phyloP scores from a whole-genome alignment of 2,329 filamentous ascomycete species.

The Claviceps africana region DNA sequence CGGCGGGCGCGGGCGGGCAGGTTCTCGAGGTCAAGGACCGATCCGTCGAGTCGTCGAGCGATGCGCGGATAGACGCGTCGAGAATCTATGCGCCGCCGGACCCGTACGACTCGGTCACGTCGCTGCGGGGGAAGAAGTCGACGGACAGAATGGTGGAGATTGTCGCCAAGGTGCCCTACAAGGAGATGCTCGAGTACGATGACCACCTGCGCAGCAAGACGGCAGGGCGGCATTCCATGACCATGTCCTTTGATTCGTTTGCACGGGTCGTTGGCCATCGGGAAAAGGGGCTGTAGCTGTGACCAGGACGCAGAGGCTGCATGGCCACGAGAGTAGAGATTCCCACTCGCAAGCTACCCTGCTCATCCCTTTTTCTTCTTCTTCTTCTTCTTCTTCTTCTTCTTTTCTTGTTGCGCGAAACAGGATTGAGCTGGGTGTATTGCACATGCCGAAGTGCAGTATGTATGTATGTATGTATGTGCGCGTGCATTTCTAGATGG shows the following conservation, averaged over 20 bases:
- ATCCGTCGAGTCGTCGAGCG: slow-evolving; percentile 24
- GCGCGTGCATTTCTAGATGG: no score
- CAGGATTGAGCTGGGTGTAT: no score
- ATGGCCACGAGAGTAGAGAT: no score
- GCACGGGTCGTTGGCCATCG: slow-evolving; percentile 39
- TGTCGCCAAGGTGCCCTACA: slow-evolving; percentile 75
- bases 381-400: no score
- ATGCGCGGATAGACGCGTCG: slow-evolving; percentile 46
- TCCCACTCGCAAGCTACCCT: no score
- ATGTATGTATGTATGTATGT: no score
- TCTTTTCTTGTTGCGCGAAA: no score
- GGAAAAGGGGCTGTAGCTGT: slow-evolving; percentile 30
- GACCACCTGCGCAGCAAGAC: slow-evolving; percentile 81
- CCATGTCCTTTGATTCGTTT: slow-evolving; percentile 45
- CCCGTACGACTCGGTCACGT: slow-evolving; percentile 55
- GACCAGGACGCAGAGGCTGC: no score
- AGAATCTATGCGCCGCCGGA: slow-evolving; percentile 81
- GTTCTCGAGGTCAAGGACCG: slow-evolving; percentile 55
- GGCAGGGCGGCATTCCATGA: slow-evolving; percentile 55
- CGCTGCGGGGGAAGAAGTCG: slow-evolving; percentile 35
- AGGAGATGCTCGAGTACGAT: slow-evolving; percentile 93
- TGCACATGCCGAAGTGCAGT: no score
- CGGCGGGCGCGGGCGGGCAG: slow-evolving; percentile 55
- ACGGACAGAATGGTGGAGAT: slow-evolving; percentile 46
- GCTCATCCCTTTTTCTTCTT: no score